Evolutionary conservation across 192 early-diverging fungal species (phyloP).

Genomic region (Coemansia guatemalensis): DNA sequence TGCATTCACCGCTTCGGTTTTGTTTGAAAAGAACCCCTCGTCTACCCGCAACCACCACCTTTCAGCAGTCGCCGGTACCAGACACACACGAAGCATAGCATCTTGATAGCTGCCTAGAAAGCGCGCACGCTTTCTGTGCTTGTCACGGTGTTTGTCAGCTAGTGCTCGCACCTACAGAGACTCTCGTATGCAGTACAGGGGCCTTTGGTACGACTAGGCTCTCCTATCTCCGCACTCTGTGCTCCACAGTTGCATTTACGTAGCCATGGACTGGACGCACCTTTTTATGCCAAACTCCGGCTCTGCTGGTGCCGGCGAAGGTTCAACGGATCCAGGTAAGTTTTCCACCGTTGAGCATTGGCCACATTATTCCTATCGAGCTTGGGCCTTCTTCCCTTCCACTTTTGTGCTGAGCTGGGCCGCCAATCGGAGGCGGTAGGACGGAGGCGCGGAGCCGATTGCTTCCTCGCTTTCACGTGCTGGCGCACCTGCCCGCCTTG

Average conservation of each 20-base stretch:
- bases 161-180: background rate
- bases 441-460: slow-evolving; percentile 5
- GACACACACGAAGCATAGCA: background rate
- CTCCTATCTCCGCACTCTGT: background rate
- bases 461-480: slow-evolving; percentile 14
- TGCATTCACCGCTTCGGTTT: background rate
- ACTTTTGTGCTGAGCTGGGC: background rate
- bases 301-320: slow-evolving; percentile 13
- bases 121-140: background rate
- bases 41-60: background rate
- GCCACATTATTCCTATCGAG: background rate
- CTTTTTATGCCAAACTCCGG: slow-evolving; percentile 38
- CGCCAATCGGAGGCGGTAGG: slow-evolving; percentile 2
- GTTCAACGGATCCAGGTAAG: slow-evolving; percentile 47
- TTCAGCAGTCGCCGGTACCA: background rate
- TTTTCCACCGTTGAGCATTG: background rate
- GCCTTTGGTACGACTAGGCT: background rate
- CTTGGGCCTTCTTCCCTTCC: background rate
- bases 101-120: background rate
- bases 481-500: background rate
- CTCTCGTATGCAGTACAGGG: slow-evolving; percentile 1
- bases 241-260: background rate
- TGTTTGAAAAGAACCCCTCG: background rate
- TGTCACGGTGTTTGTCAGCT: background rate
- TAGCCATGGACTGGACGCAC: slow-evolving; percentile 47